phyloP scores from a whole-genome alignment of 208 protist species.

The Crithidia thermophila region DNA sequence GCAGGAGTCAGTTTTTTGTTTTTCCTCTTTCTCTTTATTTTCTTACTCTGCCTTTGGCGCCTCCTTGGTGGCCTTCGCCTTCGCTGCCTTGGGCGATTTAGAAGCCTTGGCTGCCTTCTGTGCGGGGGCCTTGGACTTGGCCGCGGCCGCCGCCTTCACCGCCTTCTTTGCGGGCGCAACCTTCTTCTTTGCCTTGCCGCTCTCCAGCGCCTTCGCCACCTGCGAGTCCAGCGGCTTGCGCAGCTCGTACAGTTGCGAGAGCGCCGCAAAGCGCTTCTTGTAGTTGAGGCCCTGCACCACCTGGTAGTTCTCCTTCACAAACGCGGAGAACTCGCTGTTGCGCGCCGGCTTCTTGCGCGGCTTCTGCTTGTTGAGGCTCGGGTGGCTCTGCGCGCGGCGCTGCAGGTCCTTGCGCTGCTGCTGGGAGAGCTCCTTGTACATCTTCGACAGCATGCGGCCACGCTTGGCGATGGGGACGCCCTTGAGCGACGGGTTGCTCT shows the following conservation, averaged over 20 bases:
- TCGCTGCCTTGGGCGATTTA: conserved; percentile 20
- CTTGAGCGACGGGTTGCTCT: conserved; percentile 78
- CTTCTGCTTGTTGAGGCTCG: conserved; percentile 42
- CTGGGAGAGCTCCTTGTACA: conserved; percentile 80
- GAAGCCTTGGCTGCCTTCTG: background rate
- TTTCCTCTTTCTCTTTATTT: background rate
- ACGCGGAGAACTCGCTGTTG: conserved; percentile 60
- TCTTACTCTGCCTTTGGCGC: background rate
- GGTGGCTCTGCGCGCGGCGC: conserved; percentile 64
- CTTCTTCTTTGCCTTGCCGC: conserved; percentile 29
- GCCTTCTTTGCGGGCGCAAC: conserved; percentile 28
- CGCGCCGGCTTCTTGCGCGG: conserved; percentile 19
- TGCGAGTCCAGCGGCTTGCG: conserved; percentile 62
- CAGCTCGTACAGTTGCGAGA: conserved; percentile 83
- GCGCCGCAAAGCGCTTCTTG: conserved; percentile 66
- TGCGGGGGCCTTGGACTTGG: conserved; percentile 27
- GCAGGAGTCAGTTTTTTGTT: no score
- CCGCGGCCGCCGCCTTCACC: conserved; percentile 25
- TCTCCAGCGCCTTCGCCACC: conserved; percentile 60
- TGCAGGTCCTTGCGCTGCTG: conserved; percentile 60
- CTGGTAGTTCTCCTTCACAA: conserved; percentile 80
- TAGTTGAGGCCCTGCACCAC: conserved; percentile 72
- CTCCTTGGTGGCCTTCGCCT: background rate
- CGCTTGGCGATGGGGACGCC: conserved; percentile 69
- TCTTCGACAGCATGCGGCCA: conserved; percentile 71